Base-by-base conservation (phyloP, 345 rosid genomes). In the Salix koriyanagi region DNA sequence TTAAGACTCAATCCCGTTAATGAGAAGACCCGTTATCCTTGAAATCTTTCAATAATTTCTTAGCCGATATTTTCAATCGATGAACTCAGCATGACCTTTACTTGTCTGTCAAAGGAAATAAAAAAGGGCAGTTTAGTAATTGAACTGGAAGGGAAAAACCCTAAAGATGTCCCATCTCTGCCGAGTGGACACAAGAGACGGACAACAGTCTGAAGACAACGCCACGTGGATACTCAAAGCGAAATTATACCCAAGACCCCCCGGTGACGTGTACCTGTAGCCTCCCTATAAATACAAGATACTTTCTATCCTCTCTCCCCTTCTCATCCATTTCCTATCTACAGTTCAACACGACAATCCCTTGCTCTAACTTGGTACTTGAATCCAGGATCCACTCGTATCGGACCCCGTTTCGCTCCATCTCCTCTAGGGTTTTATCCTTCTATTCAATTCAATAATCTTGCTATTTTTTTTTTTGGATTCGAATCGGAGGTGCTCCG, bases 211-310 rank as follows among this genome's bases (percentile, higher is more conserved):
- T 48, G 56, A 32, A 71, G 76, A 14, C 21, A 19, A 2, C 16
- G 87, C 86, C 89, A 88, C 87, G 86, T 86, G 86, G 82, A 75
- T 26, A 16, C 18, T 11, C 67, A 30, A 30, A 75, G 23, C 16
- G 75, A 36, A 67, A 42, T 65, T 56, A 78, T 70, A 26, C 82
- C 75, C 74, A 34, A 41, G 64, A 56, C 25, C 65, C 68, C 65
- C 76, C 21, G 74, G 28, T 87, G 90, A 88, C 91, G 90, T 87
- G 91, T 85, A 56, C 69, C 58, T 16, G 69, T 18, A 79, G 89
- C 91, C 89, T 86, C 89, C 87, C 25, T 86, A 85, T 87, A 90
- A 67, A 87, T 34, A 34, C 6, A 34, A 5, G 37, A 34, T 7
- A 34, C 37, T 34, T 34, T 34, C 37, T 34, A 34, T 34, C 37